These are phyloP conservation scores for Colletotrichum spinosum DNA, from an alignment of 2,329 filamentous ascomycete genomes.

Conservation along the genomic window DNA sequence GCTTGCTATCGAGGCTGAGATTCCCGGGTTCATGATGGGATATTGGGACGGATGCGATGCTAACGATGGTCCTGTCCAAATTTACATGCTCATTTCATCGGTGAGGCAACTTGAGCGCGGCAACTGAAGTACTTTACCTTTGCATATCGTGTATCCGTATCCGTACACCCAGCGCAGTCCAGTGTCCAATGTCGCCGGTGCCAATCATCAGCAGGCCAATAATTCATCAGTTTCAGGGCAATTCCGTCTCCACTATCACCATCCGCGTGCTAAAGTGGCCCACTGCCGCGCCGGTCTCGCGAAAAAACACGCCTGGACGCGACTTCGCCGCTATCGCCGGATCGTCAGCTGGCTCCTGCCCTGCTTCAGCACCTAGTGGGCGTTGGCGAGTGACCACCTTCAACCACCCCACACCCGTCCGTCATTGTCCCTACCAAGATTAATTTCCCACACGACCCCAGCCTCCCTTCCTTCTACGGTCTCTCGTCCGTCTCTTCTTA, in stretches of 20 bases:
- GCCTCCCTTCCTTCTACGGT: neutral
- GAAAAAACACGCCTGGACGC: conserved; percentile 37
- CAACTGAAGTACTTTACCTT: no score
- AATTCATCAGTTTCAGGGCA: conserved; percentile 29
- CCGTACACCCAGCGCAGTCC: neutral
- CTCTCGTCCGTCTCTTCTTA: neutral
- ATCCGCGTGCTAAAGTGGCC: conserved; percentile 15
- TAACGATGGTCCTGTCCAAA: no score
- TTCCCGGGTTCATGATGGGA: no score
- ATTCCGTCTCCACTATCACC: neutral
- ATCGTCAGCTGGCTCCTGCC: conserved; percentile 24
- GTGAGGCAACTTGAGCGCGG: no score
- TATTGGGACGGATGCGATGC: no score
- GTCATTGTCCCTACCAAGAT: conserved; percentile 10
- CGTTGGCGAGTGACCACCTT: conserved; percentile 21
- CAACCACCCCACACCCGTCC: conserved; percentile 8
- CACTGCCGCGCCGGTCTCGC: conserved; percentile 19
- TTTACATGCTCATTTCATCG: no score
- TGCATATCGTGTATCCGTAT: neutral
- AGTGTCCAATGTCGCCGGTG: neutral
- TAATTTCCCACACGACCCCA: conserved; percentile 21
- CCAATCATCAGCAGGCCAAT: conserved; percentile 24
- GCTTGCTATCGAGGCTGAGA: no score
- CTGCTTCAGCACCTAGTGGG: conserved; percentile 16
- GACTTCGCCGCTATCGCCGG: conserved; percentile 6